phyloP scores from a whole-genome alignment of 306 rosid species.

The Cucurbita moschata region DNA sequence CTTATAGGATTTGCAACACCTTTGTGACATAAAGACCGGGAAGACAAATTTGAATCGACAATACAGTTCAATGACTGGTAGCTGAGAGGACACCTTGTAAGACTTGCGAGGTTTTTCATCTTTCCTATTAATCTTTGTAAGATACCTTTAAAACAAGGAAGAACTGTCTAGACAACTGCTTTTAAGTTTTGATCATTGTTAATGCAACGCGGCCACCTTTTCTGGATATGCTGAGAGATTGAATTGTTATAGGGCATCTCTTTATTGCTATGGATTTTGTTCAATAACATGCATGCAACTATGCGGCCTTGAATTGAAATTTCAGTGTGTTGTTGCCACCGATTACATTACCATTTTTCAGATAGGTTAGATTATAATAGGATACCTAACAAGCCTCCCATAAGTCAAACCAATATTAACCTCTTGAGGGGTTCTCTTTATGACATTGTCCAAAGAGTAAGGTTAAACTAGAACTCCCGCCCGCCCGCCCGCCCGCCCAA shows the following conservation, averaged over 20 bases:
- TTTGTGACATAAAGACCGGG: slow-evolving; percentile 55
- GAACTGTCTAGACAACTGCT: not conserved
- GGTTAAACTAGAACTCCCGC: too few species aligned
- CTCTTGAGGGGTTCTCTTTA: too few species aligned
- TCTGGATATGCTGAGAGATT: not conserved
- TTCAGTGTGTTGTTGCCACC: not conserved
- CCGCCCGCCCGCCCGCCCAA: too few species aligned
- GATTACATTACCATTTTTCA: not conserved
- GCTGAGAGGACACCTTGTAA: not conserved
- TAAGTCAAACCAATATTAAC: too few species aligned
- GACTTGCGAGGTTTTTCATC: slow-evolving; percentile 1
- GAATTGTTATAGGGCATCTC: not conserved
- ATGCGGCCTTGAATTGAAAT: not conserved
- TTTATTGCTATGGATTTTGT: not conserved
- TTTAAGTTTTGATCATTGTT: slow-evolving; percentile 4
- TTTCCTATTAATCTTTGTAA: not conserved
- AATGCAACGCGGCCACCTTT: not conserved
- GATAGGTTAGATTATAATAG: not conserved
- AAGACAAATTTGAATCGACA: not conserved
- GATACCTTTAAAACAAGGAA: slow-evolving; percentile 2
- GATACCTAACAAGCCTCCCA: not conserved
- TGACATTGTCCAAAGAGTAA: too few species aligned
- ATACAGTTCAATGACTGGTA: not conserved
- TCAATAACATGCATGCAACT: not conserved
- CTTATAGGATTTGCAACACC: slow-evolving; percentile 71